These are phyloP conservation scores for Marasmius fiardii DNA, from an alignment of 1,284 basidiomycete species.

Conservation along the genomic window DNA sequence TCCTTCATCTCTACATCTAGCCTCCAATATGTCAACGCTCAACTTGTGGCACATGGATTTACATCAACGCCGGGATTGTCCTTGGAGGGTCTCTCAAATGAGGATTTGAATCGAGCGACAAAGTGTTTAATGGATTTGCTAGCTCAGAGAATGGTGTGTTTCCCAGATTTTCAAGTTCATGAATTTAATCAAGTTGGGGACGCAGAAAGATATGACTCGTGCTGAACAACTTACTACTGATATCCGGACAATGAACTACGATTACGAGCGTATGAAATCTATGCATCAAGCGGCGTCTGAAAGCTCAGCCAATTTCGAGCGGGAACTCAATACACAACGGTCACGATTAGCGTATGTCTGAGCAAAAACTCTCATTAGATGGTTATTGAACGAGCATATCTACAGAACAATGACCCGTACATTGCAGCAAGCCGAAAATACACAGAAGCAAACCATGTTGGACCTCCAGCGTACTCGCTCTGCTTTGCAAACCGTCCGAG, in stretches of 20 bases:
- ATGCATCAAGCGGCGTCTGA: constrained; percentile 59
- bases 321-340: constrained; percentile 71
- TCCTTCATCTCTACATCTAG: constrained; percentile 44
- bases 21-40: constrained; percentile 72
- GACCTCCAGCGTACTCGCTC: constrained; percentile 70
- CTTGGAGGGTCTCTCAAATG: constrained; percentile 56
- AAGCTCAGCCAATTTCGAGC: constrained; percentile 63
- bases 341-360: constrained; percentile 60
- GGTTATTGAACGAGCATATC: too few species aligned
- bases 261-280: constrained; percentile 72
- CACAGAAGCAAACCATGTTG: constrained; percentile 63
- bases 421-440: constrained; percentile 55
- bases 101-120: constrained; percentile 63
- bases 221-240: constrained; percentile 77
- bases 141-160: constrained; percentile 73
- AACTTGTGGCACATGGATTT: constrained; percentile 81
- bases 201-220: constrained; percentile 76
- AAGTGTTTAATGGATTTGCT: constrained; percentile 80
- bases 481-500: constrained; percentile 60
- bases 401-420: constrained; percentile 50
- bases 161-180: neutral
- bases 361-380: neutral
- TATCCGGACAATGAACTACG: constrained; percentile 76
- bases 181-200: neutral
- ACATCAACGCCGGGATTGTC: constrained; percentile 57